Evolutionary conservation across 2,329 filamentous ascomycete species (phyloP), one percentile per base, ranked within the genome.

Genomic region (Fonsecaea monophora): DNA sequence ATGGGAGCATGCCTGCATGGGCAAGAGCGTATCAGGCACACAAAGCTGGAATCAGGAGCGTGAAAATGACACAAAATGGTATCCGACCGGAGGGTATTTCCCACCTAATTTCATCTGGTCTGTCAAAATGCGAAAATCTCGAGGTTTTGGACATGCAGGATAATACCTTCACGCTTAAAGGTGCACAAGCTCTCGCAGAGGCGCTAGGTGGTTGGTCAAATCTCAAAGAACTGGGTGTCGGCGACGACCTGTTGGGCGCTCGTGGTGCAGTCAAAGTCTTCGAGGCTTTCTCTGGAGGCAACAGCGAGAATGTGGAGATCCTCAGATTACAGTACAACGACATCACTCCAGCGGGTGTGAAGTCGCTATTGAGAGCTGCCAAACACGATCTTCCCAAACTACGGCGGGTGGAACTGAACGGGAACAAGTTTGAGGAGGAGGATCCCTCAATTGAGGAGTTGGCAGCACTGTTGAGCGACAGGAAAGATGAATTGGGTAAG

Each of bases 1-100:
- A 94, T 75, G 95, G 94, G 73, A 95, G 90, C 77, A 99, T 99
- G 95, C 88, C 87, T 13, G 94, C 94, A 0, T 99, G 95, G 95
- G 93, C 94, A 50, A 91, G 90, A 78, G 86, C 92, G 0, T 97
- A 92, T 78, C 88, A 89, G 74, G 89, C 94, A 65, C 92, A 98
- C 76, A 82, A 79, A 77, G 88, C 86, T 71, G 90, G 90, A 65
- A 86, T 99, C 70, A 91, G 90, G 80, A 89, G 89, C 66, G 87
- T 99, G 73, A 96, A 94, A 84, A 98, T 99, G 95, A 92, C 96
- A 32, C 95, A 98, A 80, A 98, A 99, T 78, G 95, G 95, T 60
- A 99, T 99, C 73, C 87, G 95, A 53, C 92, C 94, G 77, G 93
- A 98, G 79, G 95, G 95, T 68, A 95, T 98, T 75, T 89, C 89